phyloP scores from a whole-genome alignment of 306 rosid species.

The Pachyrhizus erosus region DNA sequence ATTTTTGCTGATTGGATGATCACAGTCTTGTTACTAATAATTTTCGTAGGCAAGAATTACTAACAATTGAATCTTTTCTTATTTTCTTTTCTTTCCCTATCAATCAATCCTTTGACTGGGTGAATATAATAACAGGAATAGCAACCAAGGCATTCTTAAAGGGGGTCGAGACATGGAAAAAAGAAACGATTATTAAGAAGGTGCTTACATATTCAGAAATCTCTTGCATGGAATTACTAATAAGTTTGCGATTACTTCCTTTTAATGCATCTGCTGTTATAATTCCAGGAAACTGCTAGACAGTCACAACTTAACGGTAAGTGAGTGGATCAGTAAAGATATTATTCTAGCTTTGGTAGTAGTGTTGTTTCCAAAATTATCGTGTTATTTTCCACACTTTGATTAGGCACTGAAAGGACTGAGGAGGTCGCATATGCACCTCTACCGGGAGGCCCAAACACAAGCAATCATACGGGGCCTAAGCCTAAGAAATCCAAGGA shows the following conservation, averaged over 20 bases:
- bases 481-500: neutral
- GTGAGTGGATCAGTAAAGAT: neutral
- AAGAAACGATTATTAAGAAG: slow-evolving; percentile 67
- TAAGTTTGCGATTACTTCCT: neutral
- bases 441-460: slow-evolving; percentile 55
- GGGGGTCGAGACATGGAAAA: slow-evolving; percentile 72
- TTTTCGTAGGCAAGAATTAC: slow-evolving; percentile 52
- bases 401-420: neutral
- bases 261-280: slow-evolving; percentile 15
- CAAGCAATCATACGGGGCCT: slow-evolving; percentile 31
- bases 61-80: neutral
- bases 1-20: slow-evolving; percentile 81
- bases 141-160: slow-evolving; percentile 61
- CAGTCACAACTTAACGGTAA: slow-evolving; percentile 37
- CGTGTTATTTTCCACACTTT: neutral
- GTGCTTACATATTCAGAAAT: slow-evolving; percentile 20
- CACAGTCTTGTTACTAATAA: slow-evolving; percentile 58
- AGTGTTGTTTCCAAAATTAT: neutral
- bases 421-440: slow-evolving; percentile 25
- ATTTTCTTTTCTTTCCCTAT: neutral
- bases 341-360: neutral
- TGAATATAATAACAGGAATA: slow-evolving; percentile 24
- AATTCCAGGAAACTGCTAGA: slow-evolving; percentile 61
- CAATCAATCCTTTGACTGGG: neutral
- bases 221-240: neutral